Percentiles rank a stretch among this genome's conserved stretches.
Conservation (phyloP, 176 grass and related monocot species). For the Avena sativa region DNA sequence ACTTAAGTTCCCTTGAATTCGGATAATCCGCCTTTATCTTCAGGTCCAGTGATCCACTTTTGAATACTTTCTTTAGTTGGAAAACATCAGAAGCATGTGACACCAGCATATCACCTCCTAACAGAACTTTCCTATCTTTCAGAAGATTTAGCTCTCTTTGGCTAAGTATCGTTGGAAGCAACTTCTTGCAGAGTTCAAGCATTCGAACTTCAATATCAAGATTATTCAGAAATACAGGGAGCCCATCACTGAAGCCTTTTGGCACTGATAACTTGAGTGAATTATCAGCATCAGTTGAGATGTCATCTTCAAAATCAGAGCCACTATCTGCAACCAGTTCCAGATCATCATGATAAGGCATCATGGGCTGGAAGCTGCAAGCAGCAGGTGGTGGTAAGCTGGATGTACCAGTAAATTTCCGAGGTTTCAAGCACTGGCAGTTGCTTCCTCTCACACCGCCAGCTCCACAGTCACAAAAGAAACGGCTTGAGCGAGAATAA, state of each 20-base stretch:
- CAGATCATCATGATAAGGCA: slow-evolving; percentile 75
- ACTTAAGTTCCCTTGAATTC: slow-evolving; percentile 93
- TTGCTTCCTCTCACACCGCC: slow-evolving; percentile 92
- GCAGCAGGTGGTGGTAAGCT: slow-evolving; percentile 37
- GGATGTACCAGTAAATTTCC: slow-evolving; percentile 73
- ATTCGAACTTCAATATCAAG: slow-evolving; percentile 78
- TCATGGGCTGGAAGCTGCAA: slow-evolving; percentile 66
- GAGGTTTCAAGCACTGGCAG: slow-evolving; percentile 94
- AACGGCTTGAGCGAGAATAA: slow-evolving; percentile 95
- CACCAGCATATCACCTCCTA: slow-evolving; percentile 75
- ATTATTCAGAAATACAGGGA: slow-evolving; percentile 67
- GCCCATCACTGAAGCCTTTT: slow-evolving; percentile 68
- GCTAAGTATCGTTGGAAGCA: slow-evolving; percentile 74
- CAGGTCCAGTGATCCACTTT: slow-evolving; percentile 92
- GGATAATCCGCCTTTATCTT: slow-evolving; percentile 98
- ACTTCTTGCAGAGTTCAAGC: slow-evolving; percentile 85
- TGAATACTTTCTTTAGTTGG: slow-evolving; percentile 94
- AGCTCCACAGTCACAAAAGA: slow-evolving; percentile 98
- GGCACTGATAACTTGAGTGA: slow-evolving; percentile 78
- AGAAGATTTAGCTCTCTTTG: slow-evolving; percentile 79
- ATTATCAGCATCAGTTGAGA: slow-evolving; percentile 63
- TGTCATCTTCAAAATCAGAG: slow-evolving; percentile 98
- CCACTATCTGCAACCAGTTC: slow-evolving; percentile 79
- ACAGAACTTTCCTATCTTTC: slow-evolving; percentile 82
- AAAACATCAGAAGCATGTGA: slow-evolving; percentile 70